phyloP scores from a whole-genome alignment of 2,329 filamentous ascomycete genomes.

The Epichloe elymi region DNA sequence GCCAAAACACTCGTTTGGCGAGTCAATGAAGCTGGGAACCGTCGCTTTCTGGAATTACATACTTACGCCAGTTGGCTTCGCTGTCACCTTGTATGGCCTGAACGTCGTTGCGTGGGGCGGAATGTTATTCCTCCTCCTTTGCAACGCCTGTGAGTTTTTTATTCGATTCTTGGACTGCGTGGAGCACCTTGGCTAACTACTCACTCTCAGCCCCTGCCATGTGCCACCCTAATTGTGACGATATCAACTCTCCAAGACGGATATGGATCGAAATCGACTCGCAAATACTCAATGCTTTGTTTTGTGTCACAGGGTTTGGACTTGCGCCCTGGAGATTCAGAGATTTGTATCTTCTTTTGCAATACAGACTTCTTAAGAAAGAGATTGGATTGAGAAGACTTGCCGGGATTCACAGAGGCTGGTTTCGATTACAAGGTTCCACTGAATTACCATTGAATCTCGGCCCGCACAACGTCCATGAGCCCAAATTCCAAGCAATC shows the following conservation, averaged over 20 bases:
- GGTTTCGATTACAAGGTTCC: constrained; percentile 62
- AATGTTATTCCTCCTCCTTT: constrained; percentile 78
- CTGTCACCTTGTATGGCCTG: constrained; percentile 65
- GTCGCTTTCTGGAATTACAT: constrained; percentile 60
- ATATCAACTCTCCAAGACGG: constrained; percentile 62
- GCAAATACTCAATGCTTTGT: constrained; percentile 66
- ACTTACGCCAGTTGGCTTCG: constrained; percentile 60
- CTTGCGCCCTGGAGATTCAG: constrained; percentile 74
- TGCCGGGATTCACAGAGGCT: constrained; percentile 60
- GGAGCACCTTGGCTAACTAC: not conserved
- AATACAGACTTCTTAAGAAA: constrained; percentile 44
- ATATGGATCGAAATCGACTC: constrained; percentile 79
- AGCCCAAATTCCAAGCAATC: constrained; percentile 26
- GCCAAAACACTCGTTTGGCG: constrained; percentile 44
- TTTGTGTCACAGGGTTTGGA: constrained; percentile 78
- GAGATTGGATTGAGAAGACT: constrained; percentile 49
- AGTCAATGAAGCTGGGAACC: constrained; percentile 43
- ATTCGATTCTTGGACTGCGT: not conserved
- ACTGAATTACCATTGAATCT: constrained; percentile 39
- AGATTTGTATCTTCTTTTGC: constrained; percentile 60
- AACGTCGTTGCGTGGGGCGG: constrained; percentile 83
- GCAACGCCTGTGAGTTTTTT: constrained; percentile 40
- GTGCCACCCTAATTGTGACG: constrained; percentile 57
- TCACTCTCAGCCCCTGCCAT: constrained; percentile 42
- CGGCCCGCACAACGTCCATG: constrained; percentile 38